Evolutionary conservation across 768 basidiomycete genomes (phyloP), one percentile per base, ranked within the genome.

Genomic region (Tylopilus rubrobrunneus): DNA sequence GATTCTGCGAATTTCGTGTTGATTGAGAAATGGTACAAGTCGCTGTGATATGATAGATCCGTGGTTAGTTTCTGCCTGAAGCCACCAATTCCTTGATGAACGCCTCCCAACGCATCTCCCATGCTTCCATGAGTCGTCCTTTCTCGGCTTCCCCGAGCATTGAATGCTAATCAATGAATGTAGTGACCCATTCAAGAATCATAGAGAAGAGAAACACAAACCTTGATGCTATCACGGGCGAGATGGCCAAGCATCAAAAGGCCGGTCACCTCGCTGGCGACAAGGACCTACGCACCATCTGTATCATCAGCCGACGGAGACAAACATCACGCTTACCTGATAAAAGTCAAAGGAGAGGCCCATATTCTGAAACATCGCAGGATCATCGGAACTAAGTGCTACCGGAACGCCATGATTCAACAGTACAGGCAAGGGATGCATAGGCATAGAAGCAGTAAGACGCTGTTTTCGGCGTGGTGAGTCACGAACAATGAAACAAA

Each of bases 321-420:
- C 10, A 12, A n/a, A 21, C 21, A 23, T 12, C 10, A 2, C 29
- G 21, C 63, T 55, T 58, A 83, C 87, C 74, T 90, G 89, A 67
- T 78, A 91, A 66, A 83, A 90, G 68, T 91, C 89, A 63, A 80
- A 91, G 0, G 85, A 83, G 6, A 91, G 73, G 0, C 87, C 87
- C 80, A 85, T 83, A 58, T 86, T 87, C 14, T 87, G 86, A 60
- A 92, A 91, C 23, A 85, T 76, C 0, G 86, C 74, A 4, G 89
- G 89, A 61, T 91, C 89, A 61, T 91, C 89, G 7, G 84, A 87
- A 62, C 78, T 81, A 4, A 91, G 75, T 0, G 80, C 82, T 7
- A 91, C 83, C 3, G 85, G 83, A 8, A 90, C 77, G 1, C 87
- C 87, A 55, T 88, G 75, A 65, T 87, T 90, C 46, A 91, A 65